These are phyloP conservation scores for Volutella citrinella DNA, from an alignment of 2,329 filamentous ascomycete genomes.

Conservation along the genomic window DNA sequence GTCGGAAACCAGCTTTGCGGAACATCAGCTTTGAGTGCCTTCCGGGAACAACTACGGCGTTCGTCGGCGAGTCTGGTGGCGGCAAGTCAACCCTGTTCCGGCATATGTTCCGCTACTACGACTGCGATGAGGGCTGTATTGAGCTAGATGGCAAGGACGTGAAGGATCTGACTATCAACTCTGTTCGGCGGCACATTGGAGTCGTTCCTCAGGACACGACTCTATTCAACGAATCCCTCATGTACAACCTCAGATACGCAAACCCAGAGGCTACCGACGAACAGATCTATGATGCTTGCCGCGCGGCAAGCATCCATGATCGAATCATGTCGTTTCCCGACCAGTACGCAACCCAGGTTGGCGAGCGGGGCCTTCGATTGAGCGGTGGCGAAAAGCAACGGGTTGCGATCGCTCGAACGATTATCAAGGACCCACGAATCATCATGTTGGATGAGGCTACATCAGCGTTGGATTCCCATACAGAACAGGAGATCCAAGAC, in stretches of 20 bases:
- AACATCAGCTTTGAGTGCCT: slow-evolving; percentile 81
- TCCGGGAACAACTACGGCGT: slow-evolving; percentile 89
- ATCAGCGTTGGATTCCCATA: slow-evolving; percentile 85
- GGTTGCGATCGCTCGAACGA: slow-evolving; percentile 88
- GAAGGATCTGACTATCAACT: slow-evolving; percentile 85
- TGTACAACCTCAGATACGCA: slow-evolving; percentile 93
- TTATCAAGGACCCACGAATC: slow-evolving; percentile 86
- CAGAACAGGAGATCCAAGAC: slow-evolving; percentile 88
- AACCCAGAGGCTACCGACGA: slow-evolving; percentile 78
- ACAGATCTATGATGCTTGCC: slow-evolving; percentile 77
- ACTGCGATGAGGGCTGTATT: slow-evolving; percentile 75
- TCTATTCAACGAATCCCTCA: slow-evolving; percentile 88
- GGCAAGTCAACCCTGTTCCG: slow-evolving; percentile 97
- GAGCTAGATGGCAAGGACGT: slow-evolving; percentile 83
- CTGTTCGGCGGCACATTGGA: slow-evolving; percentile 85
- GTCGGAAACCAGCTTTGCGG: slow-evolving; percentile 78
- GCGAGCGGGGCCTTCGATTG: slow-evolving; percentile 80
- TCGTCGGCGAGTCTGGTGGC: slow-evolving; percentile 94
- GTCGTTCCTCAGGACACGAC: slow-evolving; percentile 97
- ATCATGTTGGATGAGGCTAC: slow-evolving; percentile 94
- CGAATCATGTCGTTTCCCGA: slow-evolving; percentile 88
- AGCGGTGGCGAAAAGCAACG: slow-evolving; percentile 93
- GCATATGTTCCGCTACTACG: slow-evolving; percentile 95
- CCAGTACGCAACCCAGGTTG: slow-evolving; percentile 84
- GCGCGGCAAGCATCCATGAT: slow-evolving; percentile 87